phyloP scores from a whole-genome alignment of 2,329 filamentous ascomycete genomes.

The Botrytis paeoniae region DNA sequence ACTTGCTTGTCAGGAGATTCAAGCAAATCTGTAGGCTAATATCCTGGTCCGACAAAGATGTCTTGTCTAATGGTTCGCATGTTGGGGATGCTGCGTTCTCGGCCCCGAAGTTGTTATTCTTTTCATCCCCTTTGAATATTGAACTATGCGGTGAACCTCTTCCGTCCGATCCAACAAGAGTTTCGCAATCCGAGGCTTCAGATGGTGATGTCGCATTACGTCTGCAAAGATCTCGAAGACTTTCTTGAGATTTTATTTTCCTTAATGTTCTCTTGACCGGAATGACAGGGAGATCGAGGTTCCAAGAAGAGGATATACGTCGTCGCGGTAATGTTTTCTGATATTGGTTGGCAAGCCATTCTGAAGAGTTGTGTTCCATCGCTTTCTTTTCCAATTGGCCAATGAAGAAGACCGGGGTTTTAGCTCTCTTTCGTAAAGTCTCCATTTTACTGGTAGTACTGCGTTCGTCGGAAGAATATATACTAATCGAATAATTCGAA shows the following conservation, averaged over 20 bases:
- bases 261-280: conserved; percentile 25
- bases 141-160: conserved; percentile 12
- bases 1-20: conserved; percentile 33
- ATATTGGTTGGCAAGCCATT: conserved; percentile 31
- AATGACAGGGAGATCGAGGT: conserved; percentile 14
- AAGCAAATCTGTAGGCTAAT: conserved; percentile 34
- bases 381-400: conserved; percentile 32
- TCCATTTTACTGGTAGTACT: conserved; percentile 6
- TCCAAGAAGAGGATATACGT: conserved; percentile 17
- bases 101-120: background rate
- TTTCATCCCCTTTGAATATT: background rate
- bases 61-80: background rate
- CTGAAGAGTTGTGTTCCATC: conserved; percentile 24
- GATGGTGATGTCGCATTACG: conserved; percentile 11
- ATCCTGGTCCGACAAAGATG: conserved; percentile 22
- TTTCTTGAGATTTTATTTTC: conserved; percentile 35
- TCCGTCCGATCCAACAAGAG: conserved; percentile 24
- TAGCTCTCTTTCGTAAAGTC: conserved; percentile 25
- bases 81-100: background rate
- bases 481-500: conserved; percentile 22
- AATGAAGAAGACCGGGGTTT: conserved; percentile 34
- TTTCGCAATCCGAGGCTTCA: conserved; percentile 20
- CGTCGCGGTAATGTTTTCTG: conserved; percentile 25
- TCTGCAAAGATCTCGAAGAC: conserved; percentile 32
- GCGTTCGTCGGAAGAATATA: conserved; percentile 19